phyloP scores from a whole-genome alignment of 2,329 filamentous ascomycete species.

The Albophoma yamanashiensis region DNA sequence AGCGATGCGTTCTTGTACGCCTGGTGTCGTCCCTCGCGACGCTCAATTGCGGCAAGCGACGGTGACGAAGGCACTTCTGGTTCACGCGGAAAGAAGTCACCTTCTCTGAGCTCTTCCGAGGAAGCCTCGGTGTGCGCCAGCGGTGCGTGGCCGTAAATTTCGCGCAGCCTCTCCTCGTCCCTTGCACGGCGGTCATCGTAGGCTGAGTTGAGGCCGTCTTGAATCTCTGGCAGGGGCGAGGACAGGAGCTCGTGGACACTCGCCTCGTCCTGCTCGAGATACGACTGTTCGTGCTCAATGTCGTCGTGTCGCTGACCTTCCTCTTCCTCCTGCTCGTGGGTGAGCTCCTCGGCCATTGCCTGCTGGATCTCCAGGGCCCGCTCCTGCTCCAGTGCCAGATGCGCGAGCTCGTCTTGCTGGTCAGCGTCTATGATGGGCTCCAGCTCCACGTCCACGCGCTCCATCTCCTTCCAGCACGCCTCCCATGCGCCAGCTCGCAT shows the following conservation, averaged over 20 bases:
- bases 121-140: conserved; percentile 6
- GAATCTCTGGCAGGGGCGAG: conserved; percentile 7
- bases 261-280: conserved; percentile 4
- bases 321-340: conserved; percentile 5
- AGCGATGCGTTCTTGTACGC: conserved; percentile 35
- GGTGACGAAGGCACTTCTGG: conserved; percentile 7
- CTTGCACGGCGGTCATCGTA: conserved; percentile 25
- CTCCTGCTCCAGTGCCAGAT: conserved; percentile 37
- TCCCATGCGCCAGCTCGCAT: conserved; percentile 89
- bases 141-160: conserved; percentile 38
- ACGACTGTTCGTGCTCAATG: neutral
- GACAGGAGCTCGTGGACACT: conserved; percentile 1
- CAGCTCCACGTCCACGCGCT: conserved; percentile 91
- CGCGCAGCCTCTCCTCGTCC: conserved; percentile 41
- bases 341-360: conserved; percentile 14
- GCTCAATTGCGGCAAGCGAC: conserved; percentile 15
- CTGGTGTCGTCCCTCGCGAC: conserved; percentile 16
- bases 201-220: conserved; percentile 2
- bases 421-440: conserved; percentile 57
- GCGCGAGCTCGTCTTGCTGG: conserved; percentile 49
- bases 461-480: conserved; percentile 96
- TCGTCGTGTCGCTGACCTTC: neutral
- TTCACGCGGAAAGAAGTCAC: conserved; percentile 5
- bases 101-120: conserved; percentile 4
- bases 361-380: conserved; percentile 19